Evolutionary conservation across 1,139 yeast genomes (phyloP).

Genomic region (Debaryomyces udenii): DNA sequence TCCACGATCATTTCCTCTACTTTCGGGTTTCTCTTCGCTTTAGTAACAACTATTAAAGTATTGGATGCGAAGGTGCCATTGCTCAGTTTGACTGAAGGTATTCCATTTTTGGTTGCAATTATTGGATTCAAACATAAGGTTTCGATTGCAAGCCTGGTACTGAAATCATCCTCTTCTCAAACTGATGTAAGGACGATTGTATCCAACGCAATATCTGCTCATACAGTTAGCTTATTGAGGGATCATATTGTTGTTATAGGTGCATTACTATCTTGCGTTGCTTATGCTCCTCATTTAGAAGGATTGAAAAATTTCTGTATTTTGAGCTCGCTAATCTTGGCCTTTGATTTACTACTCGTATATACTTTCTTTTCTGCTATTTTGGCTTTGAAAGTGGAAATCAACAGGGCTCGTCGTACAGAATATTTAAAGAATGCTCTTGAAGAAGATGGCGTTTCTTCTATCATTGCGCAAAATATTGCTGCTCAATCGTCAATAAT

Average conservation of each 20-base stretch:
- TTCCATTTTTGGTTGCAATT: constrained; percentile 91
- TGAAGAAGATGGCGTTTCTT: constrained; percentile 92
- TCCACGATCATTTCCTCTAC: constrained; percentile 80
- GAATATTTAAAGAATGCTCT: constrained; percentile 78
- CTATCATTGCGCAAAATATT: constrained; percentile 61
- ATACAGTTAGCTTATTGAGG: constrained; percentile 71
- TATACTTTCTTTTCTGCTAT: constrained; percentile 86
- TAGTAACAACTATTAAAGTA: constrained; percentile 65
- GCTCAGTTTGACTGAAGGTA: constrained; percentile 82
- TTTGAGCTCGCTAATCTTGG: constrained; percentile 70
- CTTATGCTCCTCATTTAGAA: constrained; percentile 69
- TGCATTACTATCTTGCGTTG: constrained; percentile 68
- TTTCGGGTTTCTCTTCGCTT: constrained; percentile 84
- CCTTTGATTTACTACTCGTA: constrained; percentile 73
- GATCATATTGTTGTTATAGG: constrained; percentile 78
- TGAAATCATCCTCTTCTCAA: constrained; percentile 42
- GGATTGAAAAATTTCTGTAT: constrained; percentile 87
- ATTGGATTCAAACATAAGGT: constrained; percentile 92
- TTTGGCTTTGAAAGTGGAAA: constrained; percentile 86
- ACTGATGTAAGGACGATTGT: constrained; percentile 51
- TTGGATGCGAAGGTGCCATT: constrained; percentile 62
- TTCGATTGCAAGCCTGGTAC: constrained; percentile 67
- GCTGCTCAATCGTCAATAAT: constrained; percentile 63
- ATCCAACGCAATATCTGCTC: constrained; percentile 63
- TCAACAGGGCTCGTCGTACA: constrained; percentile 83